Base-by-base conservation (phyloP, 2,329 filamentous ascomycete species). In the Beauveria rudraprayagi region DNA sequence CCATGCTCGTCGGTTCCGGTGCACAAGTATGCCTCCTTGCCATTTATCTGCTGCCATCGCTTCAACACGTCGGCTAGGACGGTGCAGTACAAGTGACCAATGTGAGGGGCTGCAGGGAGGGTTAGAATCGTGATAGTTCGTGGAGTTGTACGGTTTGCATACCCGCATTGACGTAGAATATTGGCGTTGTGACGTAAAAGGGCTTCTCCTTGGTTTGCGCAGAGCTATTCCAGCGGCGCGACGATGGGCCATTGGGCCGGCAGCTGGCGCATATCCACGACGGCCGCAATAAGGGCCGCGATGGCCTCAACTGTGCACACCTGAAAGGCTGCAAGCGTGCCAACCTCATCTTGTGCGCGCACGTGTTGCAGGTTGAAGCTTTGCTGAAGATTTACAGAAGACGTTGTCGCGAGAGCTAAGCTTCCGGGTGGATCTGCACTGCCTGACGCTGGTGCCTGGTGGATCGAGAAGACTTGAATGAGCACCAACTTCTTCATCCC, bases 81-180 rank as follows among this genome's bases (percentile, higher is more conserved):
- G 85, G 97, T 92, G 47, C 89, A 91, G 73, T 96, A 97, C 63
- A 99, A 80, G 75, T 99, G 94, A 50, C 94, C 94, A 65, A 97
- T 85, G 77, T 99, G 94, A 56, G 94, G 94, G 51, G 91, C 92
- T 93, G 66, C 5, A 11, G 5, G 2, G 16, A 10, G 46, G 17
- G 46, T 56, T 19, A 56, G 46, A 14, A 17, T 70, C 67, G 59
- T 34, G 22, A 52, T 19, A 3, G 51, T 26, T 17, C 1, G 44
- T 43, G 28, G 40, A 1, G 5, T 19, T 9, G 16, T 37, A 17
- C 5, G 8, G 19, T 26, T 8, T 17, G 30, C 60, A 67, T 77
- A 92, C 91, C 86, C 60, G 92, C 91, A 83, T 99, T 99, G 77
- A 99, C 94, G 75, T 99, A 99, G 79, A 97, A 99, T 62, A 99